These are phyloP conservation scores for Collybia sordida DNA, from an alignment of 768 basidiomycete species.

Conservation along the genomic window DNA sequence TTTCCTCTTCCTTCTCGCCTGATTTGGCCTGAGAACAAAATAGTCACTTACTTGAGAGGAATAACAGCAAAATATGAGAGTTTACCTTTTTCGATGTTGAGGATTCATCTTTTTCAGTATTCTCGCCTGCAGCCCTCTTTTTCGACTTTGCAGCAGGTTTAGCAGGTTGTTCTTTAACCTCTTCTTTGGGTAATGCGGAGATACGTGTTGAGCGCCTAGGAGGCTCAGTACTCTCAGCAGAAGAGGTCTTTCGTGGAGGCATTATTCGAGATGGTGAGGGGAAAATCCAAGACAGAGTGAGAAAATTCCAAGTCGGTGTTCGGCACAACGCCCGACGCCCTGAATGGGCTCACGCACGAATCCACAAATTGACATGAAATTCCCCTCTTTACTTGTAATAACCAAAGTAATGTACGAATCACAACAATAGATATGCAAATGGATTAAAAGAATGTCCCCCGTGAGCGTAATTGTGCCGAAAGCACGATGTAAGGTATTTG, in stretches of 20 bases:
- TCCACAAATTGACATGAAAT: conserved; percentile 1
- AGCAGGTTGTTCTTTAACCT: conserved; percentile 34
- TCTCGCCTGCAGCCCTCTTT: conserved; percentile 28
- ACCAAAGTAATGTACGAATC: conserved; percentile 2
- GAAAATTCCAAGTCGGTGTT: conserved; percentile 1
- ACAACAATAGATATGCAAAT: conserved; percentile 1
- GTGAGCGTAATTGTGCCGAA: neutral
- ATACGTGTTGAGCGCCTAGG: conserved; percentile 53
- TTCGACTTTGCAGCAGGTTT: conserved; percentile 23
- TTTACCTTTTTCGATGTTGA: conserved; percentile 40
- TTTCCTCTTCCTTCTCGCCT: conserved; percentile 21
- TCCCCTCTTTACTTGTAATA: neutral
- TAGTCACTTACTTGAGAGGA: conserved; percentile 5
- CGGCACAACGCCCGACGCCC: neutral
- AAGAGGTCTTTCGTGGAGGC: conserved; percentile 35
- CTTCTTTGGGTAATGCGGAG: conserved; percentile 44
- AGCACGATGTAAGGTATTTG: neutral
- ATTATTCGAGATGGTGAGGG: conserved; percentile 17
- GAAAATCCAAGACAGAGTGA: neutral
- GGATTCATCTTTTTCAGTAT: conserved; percentile 25
- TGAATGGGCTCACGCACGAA: neutral
- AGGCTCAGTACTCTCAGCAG: conserved; percentile 27
- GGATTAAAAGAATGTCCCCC: neutral
- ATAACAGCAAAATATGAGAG: conserved; percentile 7
- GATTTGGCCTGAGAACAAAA: conserved; percentile 31